These are phyloP conservation scores for Mucuna pruriens DNA, from an alignment of 306 rosid genomes.

Conservation along the genomic window DNA sequence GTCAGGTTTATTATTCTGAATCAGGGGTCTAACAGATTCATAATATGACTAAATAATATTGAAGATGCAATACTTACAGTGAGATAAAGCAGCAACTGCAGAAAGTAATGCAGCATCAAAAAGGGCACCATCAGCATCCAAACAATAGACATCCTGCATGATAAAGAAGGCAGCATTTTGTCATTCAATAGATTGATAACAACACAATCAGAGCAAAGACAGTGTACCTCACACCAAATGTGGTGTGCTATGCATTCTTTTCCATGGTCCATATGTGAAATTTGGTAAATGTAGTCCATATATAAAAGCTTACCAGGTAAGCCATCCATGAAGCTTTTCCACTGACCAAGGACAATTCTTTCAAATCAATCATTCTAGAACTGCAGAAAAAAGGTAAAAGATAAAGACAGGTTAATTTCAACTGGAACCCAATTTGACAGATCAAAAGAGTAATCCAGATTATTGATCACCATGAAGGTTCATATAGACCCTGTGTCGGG, in stretches of 20 bases:
- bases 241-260: background rate
- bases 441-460: constrained; percentile 10
- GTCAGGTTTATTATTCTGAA: background rate
- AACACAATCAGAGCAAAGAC: constrained; percentile 31
- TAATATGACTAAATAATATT: constrained; percentile 19
- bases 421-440: constrained; percentile 10
- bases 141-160: constrained; percentile 82
- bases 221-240: constrained; percentile 8
- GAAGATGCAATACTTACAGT: constrained; percentile 60
- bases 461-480: background rate
- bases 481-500: background rate
- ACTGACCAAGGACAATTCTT: constrained; percentile 77
- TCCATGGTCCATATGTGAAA: constrained; percentile 16
- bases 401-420: background rate
- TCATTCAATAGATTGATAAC: constrained; percentile 26
- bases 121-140: constrained; percentile 93
- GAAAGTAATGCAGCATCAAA: constrained; percentile 90
- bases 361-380: constrained; percentile 79
- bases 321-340: constrained; percentile 99
- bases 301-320: constrained; percentile 66
- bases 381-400: constrained; percentile 45
- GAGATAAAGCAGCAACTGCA: constrained; percentile 81
- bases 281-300: constrained; percentile 18
- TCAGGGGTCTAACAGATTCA: background rate
- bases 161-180: constrained; percentile 20